phyloP scores from a whole-genome alignment of 805 yeast species.

The Pichia insulana region DNA sequence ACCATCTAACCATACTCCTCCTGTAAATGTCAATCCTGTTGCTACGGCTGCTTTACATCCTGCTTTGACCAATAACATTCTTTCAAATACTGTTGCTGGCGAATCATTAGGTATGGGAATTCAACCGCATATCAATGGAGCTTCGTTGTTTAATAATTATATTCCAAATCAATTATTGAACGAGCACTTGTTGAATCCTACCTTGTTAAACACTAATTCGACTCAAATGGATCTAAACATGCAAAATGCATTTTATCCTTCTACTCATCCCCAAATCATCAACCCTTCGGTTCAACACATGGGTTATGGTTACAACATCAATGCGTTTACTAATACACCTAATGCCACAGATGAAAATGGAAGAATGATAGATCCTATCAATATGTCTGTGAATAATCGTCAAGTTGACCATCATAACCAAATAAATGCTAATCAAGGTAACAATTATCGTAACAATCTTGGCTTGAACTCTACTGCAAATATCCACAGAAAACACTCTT shows the following conservation, averaged over 20 bases:
- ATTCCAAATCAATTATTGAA: slow-evolving; percentile 7
- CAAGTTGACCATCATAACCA: neutral
- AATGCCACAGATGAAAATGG: neutral
- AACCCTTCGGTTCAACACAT: slow-evolving; percentile 1
- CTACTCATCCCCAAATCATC: neutral
- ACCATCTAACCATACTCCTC: no score
- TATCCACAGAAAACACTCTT: slow-evolving; percentile 28
- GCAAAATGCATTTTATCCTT: neutral
- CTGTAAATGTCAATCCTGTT: neutral
- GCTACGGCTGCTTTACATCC: slow-evolving; percentile 20
- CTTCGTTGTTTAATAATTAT: slow-evolving; percentile 5
- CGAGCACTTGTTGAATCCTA: slow-evolving; percentile 1
- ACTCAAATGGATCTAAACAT: slow-evolving; percentile 1
- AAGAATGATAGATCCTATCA: neutral
- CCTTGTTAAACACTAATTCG: neutral
- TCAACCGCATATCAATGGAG: neutral
- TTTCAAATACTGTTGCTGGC: slow-evolving; percentile 22
- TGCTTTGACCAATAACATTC: slow-evolving; percentile 20
- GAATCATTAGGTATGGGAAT: slow-evolving; percentile 25
- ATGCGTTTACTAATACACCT: neutral
- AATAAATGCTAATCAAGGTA: neutral
- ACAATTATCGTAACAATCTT: slow-evolving; percentile 10
- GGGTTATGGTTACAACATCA: neutral
- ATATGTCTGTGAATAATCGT: neutral
- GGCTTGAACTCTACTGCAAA: slow-evolving; percentile 26